Evolutionary conservation across 495 filamentous ascomycete genomes (phyloP).

Genomic region (Chaetomium fimeti): DNA sequence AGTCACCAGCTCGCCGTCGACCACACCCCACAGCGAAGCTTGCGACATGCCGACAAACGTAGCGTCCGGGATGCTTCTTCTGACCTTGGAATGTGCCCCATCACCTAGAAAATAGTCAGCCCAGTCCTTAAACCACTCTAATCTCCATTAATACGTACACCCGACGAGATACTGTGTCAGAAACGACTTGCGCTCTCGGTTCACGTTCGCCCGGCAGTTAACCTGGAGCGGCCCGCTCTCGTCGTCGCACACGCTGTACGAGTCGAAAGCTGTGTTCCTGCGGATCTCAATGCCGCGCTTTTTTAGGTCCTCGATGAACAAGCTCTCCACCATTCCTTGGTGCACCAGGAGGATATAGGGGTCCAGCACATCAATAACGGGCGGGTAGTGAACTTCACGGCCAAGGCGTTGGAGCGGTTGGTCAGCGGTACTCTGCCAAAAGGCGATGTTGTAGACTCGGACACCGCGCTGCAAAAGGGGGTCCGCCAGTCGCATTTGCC

Average conservation of each 20-base stretch:
- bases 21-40: constrained; percentile 67
- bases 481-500: constrained; percentile 66
- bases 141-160: constrained; percentile 38
- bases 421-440: constrained; percentile 65
- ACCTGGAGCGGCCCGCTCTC: constrained; percentile 44
- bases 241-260: constrained; percentile 46
- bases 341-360: constrained; percentile 71
- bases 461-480: constrained; percentile 60
- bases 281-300: constrained; percentile 56
- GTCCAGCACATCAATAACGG: constrained; percentile 65
- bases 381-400: constrained; percentile 51
- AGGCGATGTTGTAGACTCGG: constrained; percentile 67
- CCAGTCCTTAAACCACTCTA: neutral
- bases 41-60: constrained; percentile 58
- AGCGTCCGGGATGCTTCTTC: constrained; percentile 56
- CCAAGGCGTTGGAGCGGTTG: constrained; percentile 53
- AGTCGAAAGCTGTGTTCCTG: constrained; percentile 57
- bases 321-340: constrained; percentile 69
- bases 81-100: constrained; percentile 54
- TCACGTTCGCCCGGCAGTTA: constrained; percentile 42
- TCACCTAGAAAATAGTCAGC: constrained; percentile 40
- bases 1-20: constrained; percentile 65
- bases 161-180: constrained; percentile 54
- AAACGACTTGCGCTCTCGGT: constrained; percentile 43
- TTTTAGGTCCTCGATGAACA: constrained; percentile 63